Base-by-base conservation (phyloP, 768 basidiomycete genomes). In the Trametes sanguinea region DNA sequence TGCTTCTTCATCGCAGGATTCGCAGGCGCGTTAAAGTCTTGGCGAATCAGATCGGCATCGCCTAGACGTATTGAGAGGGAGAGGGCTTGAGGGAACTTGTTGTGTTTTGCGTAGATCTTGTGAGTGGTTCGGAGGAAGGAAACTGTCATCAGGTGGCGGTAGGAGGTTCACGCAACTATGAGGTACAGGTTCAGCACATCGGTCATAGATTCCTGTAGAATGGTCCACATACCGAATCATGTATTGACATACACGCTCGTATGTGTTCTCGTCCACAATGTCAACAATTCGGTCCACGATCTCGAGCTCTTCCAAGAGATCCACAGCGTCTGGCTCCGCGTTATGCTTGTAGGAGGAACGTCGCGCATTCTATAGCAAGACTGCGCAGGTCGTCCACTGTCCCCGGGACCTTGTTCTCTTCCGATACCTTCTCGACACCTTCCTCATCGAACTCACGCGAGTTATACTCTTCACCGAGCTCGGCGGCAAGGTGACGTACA, bases 1-100 rank as follows among this genome's bases (percentile, higher is more conserved):
- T 99, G 97, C 37, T 92, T 90, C 73, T 89, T 91, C 97, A 98
- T 98, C 48, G 87, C 91, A 86, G 89, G 89, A 72, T 98, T 98
- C 7, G 85, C 89, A 0, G 96, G 93, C 1, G 90, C 86, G 55
- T 90, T 85, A 73, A 96, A 98, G 75, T 97, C 96, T 70, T 89
- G 83, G 59, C 87, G 83, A 62, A 99, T 85, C 55, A 96, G 81
- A 13, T 86, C 84, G 2, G 82, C 81, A 65, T 95, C 93, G 53
- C 88, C 88, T 2, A 99, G 81, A 40, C 92, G 84, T 65, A 98
- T 88, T 11, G 95, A 88, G 29, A 98, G 79, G 1, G 88, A 80
- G 17, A 99, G 81, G 0, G 95, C 95, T 77, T 99, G 94, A 0
- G 96, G 93, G 76, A 93, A 93, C 74, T 90, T 90, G 65, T 85